Percentiles rank a stretch among this genome's conserved stretches.
phyloP scores from a whole-genome alignment of 352 stramenopile species.

The Phytophthora cajani region DNA sequence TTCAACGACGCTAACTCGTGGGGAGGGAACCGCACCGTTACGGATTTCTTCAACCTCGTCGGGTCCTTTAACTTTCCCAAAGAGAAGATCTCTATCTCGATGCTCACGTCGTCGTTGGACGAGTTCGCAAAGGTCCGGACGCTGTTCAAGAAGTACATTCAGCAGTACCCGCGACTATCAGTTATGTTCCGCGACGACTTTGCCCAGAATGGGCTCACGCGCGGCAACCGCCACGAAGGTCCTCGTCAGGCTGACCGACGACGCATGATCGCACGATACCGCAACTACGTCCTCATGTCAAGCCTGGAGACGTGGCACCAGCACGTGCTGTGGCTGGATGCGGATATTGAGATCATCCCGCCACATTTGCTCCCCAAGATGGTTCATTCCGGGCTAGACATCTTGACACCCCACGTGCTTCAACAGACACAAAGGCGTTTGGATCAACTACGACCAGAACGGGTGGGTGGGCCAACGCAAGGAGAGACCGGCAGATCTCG shows the following conservation, averaged over 20 bases:
- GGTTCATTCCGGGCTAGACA: slow-evolving; percentile 28
- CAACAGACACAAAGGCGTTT: neutral
- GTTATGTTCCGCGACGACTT: slow-evolving; percentile 52
- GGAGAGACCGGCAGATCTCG: slow-evolving; percentile 7
- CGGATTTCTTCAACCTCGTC: slow-evolving; percentile 40
- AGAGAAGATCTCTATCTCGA: slow-evolving; percentile 36
- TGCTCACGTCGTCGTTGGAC: slow-evolving; percentile 40
- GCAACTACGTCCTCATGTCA: slow-evolving; percentile 46
- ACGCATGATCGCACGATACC: slow-evolving; percentile 52
- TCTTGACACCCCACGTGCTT: slow-evolving; percentile 24
- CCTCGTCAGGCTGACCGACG: slow-evolving; percentile 32
- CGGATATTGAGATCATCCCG: slow-evolving; percentile 43
- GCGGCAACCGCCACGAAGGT: slow-evolving; percentile 40
- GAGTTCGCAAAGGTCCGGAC: slow-evolving; percentile 32
- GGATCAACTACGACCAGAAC: slow-evolving; percentile 27
- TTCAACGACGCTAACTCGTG: slow-evolving; percentile 38
- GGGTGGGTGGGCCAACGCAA: slow-evolving; percentile 27
- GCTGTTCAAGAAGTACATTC: slow-evolving; percentile 23
- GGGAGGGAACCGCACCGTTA: slow-evolving; percentile 24
- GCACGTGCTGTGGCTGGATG: slow-evolving; percentile 54
- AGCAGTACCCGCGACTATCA: slow-evolving; percentile 31
- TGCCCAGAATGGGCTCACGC: slow-evolving; percentile 14
- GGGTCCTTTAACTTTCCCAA: slow-evolving; percentile 29
- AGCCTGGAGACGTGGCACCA: slow-evolving; percentile 46
- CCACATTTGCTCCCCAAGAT: slow-evolving; percentile 39